phyloP scores from a whole-genome alignment of 192 early-diverging fungal genomes.

The Rhizoclosmatium sp. region DNA sequence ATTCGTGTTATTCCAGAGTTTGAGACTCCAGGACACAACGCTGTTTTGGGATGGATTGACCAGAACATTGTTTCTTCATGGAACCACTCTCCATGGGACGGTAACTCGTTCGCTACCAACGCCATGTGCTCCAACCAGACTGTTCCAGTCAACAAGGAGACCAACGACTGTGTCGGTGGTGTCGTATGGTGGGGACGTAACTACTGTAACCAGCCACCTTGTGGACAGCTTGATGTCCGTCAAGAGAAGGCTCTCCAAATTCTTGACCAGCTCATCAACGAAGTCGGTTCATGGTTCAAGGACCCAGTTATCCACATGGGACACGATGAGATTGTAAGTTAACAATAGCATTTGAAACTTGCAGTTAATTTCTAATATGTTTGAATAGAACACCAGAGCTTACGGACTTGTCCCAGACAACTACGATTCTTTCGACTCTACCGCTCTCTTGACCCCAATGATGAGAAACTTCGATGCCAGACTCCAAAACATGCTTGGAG shows the following conservation, averaged over 20 bases:
- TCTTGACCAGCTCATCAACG: slow-evolving; percentile 68
- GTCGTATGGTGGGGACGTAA: slow-evolving; percentile 1
- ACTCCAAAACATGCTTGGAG: not conserved
- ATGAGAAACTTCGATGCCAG: not conserved
- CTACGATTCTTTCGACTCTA: not conserved
- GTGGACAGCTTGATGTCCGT: slow-evolving; percentile 55
- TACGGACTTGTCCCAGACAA: slow-evolving; percentile 14
- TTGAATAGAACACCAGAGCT: not conserved
- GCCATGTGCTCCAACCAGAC: not conserved
- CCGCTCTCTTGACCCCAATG: not conserved
- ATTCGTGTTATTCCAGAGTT: slow-evolving; percentile 92
- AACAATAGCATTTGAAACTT: too few species aligned
- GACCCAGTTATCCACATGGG: slow-evolving; percentile 81
- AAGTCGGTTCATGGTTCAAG: slow-evolving; percentile 70
- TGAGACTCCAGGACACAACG: slow-evolving; percentile 50
- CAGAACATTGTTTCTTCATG: not conserved
- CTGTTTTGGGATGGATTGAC: not conserved
- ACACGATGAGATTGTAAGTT: slow-evolving; percentile 35
- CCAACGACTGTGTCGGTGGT: not conserved
- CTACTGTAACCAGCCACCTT: slow-evolving; percentile 68
- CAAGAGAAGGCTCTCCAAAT: slow-evolving; percentile 64
- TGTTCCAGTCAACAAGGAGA: not conserved
- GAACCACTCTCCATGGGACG: slow-evolving; percentile 1
- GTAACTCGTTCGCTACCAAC: not conserved
- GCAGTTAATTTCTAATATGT: too few species aligned